phyloP scores from a whole-genome alignment of 2,329 filamentous ascomycete genomes.

The Fusarium longipes region DNA sequence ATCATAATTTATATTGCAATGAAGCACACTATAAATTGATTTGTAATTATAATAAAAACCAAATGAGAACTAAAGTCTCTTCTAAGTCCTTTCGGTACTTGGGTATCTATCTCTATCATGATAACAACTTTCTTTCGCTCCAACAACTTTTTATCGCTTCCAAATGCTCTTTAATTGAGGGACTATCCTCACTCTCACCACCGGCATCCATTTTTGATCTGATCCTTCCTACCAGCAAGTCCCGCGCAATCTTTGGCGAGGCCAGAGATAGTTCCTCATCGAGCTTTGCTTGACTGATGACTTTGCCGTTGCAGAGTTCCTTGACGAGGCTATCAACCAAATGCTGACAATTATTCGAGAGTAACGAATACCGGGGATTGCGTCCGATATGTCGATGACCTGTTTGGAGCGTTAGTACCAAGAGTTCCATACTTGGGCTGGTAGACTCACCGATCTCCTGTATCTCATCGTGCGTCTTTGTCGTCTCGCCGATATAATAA shows the following conservation, averaged over 20 bases:
- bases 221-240: constrained; percentile 35
- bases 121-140: constrained; percentile 4
- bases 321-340: constrained; percentile 42
- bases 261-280: constrained; percentile 37
- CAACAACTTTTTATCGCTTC: constrained; percentile 30
- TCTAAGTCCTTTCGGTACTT: fast-evolving
- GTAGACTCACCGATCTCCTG: constrained; percentile 34
- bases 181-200: constrained; percentile 36
- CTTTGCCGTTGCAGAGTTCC: constrained; percentile 43
- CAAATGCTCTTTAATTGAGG: constrained; percentile 39
- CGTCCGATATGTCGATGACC: constrained; percentile 32
- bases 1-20: no score
- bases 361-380: constrained; percentile 34
- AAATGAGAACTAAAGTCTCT: not conserved
- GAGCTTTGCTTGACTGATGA: constrained; percentile 42
- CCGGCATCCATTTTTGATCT: constrained; percentile 37
- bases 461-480: constrained; percentile 42
- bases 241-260: constrained; percentile 42
- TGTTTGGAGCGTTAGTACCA: not conserved
- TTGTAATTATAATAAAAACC: no score
- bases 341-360: constrained; percentile 45
- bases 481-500: constrained; percentile 45
- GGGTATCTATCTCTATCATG: constrained; percentile 2
- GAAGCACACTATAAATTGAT: no score
- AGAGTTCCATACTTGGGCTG: fast-evolving